Evolutionary conservation across 1,139 yeast species (phyloP), one percentile per base, ranked within the genome.

Genomic region (Magnusiomyces magnusii): DNA sequence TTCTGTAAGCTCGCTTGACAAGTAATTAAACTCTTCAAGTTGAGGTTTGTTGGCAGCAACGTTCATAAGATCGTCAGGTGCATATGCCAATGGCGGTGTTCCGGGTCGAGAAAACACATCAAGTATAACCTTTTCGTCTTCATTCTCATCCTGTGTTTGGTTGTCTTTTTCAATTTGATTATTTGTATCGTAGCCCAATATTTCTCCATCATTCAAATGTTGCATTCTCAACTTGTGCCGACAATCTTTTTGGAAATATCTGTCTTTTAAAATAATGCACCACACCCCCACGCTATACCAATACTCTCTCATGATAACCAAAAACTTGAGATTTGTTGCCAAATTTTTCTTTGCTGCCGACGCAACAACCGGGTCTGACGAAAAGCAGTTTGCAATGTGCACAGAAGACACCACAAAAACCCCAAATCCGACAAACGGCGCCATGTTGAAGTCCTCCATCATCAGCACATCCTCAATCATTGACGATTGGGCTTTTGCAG

Each of bases 371-470:
- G 68, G 62, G 56, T 71, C 72, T 10, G 66, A 55, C 1, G 75
- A 68, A 57, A 72, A 71, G 3, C 74, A 70, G 58, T 70, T 67
- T 50, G 72, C 74, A 44, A 73, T 70, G 51, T 73, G 75, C 19
- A 70, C 72, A 1, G 73, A 70, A 1, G 75, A 72, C 1, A 73
- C 68, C n/a, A 73, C 67, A 58, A 70, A 72, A 3, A 72, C 71
- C 41, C 73, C 71, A 60, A 70, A 73, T 9, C 73, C 73, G 23
- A 72, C 68, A 61, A 73, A 73, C 2, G 76, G 74, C 0, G 76
- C 74, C 23, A 73, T 69, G 1, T 70, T 65, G 39, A 71, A 65
- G 54, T 71, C 73, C 51, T 68, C 71, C 41, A 68, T 62, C 53
- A 68, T 69, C 19, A 71, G 61, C 44, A 69, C 65, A 57, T 72